These are phyloP conservation scores for Volvox carteri DNA, from an alignment of 163 green algal species.

Conservation along the genomic window DNA sequence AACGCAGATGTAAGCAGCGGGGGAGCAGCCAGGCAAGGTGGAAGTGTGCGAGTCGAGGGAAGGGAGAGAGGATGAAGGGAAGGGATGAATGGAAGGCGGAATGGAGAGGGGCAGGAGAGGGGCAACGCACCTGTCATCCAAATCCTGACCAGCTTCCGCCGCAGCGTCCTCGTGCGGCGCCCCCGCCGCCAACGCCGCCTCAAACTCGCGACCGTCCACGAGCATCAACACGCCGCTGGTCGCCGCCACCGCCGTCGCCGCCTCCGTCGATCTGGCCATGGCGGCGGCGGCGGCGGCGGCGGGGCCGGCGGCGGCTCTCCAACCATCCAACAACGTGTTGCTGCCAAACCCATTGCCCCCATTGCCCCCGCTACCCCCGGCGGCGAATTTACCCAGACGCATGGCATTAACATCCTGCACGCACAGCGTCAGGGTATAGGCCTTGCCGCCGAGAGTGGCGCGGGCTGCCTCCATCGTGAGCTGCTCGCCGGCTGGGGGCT, in stretches of 20 bases:
- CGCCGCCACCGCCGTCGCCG: neutral
- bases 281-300: neutral
- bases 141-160: conserved; percentile 34
- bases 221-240: conserved; percentile 18
- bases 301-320: too few species aligned
- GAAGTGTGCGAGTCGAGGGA: too few species aligned
- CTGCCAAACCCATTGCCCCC: conserved; percentile 1
- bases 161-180: neutral
- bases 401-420: conserved; percentile 39
- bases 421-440: conserved; percentile 10
- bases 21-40: too few species aligned
- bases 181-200: conserved; percentile 37
- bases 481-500: neutral
- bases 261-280: neutral
- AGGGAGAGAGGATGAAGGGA: too few species aligned
- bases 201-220: conserved; percentile 37
- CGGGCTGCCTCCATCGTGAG: neutral
- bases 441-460: neutral
- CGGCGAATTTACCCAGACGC: too few species aligned
- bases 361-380: too few species aligned
- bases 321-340: neutral
- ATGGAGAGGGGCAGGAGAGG: too few species aligned
- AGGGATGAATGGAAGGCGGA: too few species aligned
- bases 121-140: conserved; percentile 31
- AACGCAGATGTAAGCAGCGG: too few species aligned